Percentiles rank a stretch among this genome's conserved stretches.
Evolutionary conservation across 305 asterid genomes (phyloP).

Genomic region (Fraxinus velutina): DNA sequence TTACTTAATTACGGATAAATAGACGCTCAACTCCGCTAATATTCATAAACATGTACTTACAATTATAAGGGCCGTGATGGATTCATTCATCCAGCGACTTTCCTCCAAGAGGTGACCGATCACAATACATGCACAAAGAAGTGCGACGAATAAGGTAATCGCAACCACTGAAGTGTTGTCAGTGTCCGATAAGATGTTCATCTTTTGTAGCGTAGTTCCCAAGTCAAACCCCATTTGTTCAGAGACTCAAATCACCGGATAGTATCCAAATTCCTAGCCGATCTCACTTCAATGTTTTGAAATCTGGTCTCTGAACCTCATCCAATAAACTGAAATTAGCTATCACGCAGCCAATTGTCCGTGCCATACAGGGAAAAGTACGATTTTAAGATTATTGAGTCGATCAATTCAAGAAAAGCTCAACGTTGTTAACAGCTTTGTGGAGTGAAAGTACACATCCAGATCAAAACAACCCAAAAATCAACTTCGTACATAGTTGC

Average conservation of each 20-base stretch:
- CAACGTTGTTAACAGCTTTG: neutral
- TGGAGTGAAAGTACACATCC: neutral
- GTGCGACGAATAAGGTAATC: constrained; percentile 68
- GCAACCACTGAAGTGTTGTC: constrained; percentile 71
- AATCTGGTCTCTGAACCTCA: constrained; percentile 16
- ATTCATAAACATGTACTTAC: constrained; percentile 42
- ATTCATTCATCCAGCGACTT: constrained; percentile 93
- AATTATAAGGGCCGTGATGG: constrained; percentile 83
- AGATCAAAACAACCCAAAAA: neutral
- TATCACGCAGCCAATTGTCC: constrained; percentile 16
- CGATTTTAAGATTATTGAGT: constrained; percentile 1
- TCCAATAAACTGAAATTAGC: constrained; percentile 22
- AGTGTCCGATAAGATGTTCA: constrained; percentile 42
- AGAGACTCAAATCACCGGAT: constrained; percentile 20
- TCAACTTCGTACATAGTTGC: neutral
- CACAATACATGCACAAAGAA: constrained; percentile 76
- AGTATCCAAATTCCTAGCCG: constrained; percentile 1
- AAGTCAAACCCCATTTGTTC: constrained; percentile 41
- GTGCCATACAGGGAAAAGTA: constrained; percentile 24
- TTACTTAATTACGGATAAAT: neutral
- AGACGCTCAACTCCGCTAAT: neutral
- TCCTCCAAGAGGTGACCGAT: constrained; percentile 93
- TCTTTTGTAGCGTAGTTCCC: constrained; percentile 32
- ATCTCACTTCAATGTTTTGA: neutral
- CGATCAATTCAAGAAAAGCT: constrained; percentile 2